Evolutionary conservation across 176 grass and related monocot genomes (phyloP).

Genomic region (Triticum turgidum): DNA sequence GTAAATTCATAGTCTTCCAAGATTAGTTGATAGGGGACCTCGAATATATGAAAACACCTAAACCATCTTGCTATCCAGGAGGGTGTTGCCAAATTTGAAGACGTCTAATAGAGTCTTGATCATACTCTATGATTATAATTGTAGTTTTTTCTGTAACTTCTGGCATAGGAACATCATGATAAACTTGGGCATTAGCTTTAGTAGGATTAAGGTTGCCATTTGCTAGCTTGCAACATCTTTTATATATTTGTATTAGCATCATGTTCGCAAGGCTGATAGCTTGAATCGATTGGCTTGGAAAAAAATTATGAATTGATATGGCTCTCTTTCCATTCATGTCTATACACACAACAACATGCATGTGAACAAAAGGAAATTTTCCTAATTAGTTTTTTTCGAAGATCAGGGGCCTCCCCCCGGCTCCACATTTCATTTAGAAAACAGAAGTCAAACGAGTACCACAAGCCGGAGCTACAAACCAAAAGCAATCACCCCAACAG

Average conservation of each 20-base stretch:
- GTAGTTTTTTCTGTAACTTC: too few relatives aligned
- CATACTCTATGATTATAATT: too few relatives aligned
- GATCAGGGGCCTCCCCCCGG: too few relatives aligned
- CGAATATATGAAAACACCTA: neutral
- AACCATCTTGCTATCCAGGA: neutral
- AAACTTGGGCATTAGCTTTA: too few relatives aligned
- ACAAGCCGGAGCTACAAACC: too few relatives aligned
- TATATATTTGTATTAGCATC: neutral
- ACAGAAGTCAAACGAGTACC: too few relatives aligned
- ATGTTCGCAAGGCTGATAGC: neutral
- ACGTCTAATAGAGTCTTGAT: too few relatives aligned
- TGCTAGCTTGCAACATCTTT: neutral
- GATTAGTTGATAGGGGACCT: neutral
- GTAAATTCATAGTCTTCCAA: neutral
- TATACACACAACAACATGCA: neutral
- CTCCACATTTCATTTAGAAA: too few relatives aligned
- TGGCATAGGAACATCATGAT: too few relatives aligned
- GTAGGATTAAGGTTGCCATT: neutral
- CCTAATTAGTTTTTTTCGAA: too few relatives aligned
- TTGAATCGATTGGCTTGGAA: neutral
- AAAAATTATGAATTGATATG: neutral
- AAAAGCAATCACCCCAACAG: too few relatives aligned
- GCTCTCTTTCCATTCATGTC: neutral
- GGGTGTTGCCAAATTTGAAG: neutral
- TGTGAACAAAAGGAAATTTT: neutral